phyloP scores from a whole-genome alignment of 495 filamentous ascomycete species.

The Recurvomyces mirabilis region DNA sequence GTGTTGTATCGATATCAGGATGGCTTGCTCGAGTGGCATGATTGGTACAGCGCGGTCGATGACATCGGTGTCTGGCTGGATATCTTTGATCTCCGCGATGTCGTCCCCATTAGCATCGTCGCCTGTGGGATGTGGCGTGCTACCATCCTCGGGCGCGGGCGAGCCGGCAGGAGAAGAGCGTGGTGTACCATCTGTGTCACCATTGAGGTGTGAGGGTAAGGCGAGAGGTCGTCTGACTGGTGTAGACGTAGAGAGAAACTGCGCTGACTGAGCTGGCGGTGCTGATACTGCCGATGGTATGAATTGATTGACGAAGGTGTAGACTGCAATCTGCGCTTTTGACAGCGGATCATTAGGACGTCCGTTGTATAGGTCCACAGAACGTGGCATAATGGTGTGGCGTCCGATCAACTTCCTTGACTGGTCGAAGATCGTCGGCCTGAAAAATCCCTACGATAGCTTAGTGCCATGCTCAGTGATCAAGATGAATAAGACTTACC shows the following conservation, averaged over 20 bases:
- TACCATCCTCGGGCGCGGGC: conserved; percentile 65
- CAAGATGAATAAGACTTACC: conserved; percentile 35
- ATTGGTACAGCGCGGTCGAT: conserved; percentile 73
- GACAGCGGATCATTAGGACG: conserved; percentile 81
- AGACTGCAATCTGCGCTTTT: conserved; percentile 67
- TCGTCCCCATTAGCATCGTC: conserved; percentile 35
- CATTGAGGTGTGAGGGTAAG: conserved; percentile 43
- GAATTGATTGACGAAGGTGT: conserved; percentile 21
- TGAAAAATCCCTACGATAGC: conserved; percentile 45
- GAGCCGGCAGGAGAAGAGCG: conserved; percentile 77
- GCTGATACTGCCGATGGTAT: conserved; percentile 54
- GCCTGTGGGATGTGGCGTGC: conserved; percentile 40
- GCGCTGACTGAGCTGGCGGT: conserved; percentile 31
- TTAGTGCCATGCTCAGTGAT: neutral
- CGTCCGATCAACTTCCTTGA: conserved; percentile 63
- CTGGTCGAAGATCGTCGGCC: conserved; percentile 76
- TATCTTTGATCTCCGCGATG: conserved; percentile 32
- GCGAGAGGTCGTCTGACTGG: conserved; percentile 28
- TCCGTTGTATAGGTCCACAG: conserved; percentile 86
- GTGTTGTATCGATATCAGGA: conserved; percentile 76
- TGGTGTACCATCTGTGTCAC: conserved; percentile 57
- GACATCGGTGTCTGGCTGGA: conserved; percentile 44
- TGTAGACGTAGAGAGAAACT: conserved; percentile 24
- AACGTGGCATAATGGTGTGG: conserved; percentile 66
- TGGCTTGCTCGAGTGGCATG: conserved; percentile 75